Evolutionary conservation across 192 early-diverging fungal species (phyloP).

Genomic region (Coemansia sp.): DNA sequence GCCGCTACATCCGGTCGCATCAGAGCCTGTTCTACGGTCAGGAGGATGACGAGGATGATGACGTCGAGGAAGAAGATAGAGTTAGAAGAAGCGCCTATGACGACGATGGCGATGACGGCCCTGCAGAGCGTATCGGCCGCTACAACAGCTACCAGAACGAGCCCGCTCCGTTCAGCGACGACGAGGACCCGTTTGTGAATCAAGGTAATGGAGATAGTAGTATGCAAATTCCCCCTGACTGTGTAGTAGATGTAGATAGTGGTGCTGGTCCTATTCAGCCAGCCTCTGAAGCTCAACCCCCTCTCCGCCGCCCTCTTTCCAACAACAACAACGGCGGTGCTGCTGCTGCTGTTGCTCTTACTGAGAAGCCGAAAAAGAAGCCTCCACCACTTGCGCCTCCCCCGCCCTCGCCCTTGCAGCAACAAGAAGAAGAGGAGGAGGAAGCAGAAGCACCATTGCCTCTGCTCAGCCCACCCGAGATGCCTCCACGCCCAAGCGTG

Average conservation of each 20-base stretch:
- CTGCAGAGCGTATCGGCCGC: conserved; percentile 43
- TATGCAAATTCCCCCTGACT: conserved; percentile 5
- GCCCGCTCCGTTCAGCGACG: conserved; percentile 4
- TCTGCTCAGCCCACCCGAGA: conserved; percentile 13
- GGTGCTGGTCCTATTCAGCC: background rate
- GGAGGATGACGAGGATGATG: conserved; percentile 36
- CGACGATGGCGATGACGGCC: conserved; percentile 32
- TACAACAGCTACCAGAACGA: conserved; percentile 55
- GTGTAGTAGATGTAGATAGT: conserved; percentile 2
- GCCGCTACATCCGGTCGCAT: background rate
- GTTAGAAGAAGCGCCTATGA: background rate
- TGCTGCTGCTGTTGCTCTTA: background rate
- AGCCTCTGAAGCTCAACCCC: background rate
- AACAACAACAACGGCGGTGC: background rate
- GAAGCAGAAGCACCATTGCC: conserved; percentile 10
- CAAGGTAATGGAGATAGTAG: conserved; percentile 9
- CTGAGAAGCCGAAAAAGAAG: background rate
- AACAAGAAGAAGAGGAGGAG: background rate
- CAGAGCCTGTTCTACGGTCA: conserved; percentile 22
- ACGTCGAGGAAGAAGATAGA: conserved; percentile 25
- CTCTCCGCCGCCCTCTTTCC: background rate
- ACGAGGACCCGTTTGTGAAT: background rate
- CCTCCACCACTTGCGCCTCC: background rate
- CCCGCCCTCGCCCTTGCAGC: background rate
- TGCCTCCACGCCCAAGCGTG: conserved; percentile 30